Base-by-base conservation (phyloP, 768 basidiomycete genomes). In the Strobilomyces dryophilus region DNA sequence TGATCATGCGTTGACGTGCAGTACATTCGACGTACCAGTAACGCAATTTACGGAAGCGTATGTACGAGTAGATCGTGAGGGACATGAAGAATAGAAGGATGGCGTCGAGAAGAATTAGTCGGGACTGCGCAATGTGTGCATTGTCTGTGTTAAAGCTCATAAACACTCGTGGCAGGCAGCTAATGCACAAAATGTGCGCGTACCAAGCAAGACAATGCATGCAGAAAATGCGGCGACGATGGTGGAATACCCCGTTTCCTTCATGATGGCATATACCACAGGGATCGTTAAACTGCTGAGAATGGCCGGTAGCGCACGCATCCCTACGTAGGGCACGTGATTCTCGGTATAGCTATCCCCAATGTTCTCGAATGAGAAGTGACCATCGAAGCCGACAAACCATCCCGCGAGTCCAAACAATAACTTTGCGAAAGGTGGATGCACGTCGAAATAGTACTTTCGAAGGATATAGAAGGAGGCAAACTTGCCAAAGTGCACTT, bases 361-460 rank as follows among this genome's bases (percentile, higher is more conserved):
- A 56, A 99, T 98, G 62, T 84, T 87, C 54, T 97, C 90, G 76
- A 99, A 99, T 27, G 84, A 79, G 72, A 98, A 99, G 47, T 86
- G 77, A 37, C 97, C 97, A 60, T 98, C 89, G 65, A 95, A 98
- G 10, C 95, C 97, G 29, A 94, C 91, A 52, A 95, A 89, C 92
- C 92, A 98, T 56, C 93, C 97, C 27, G 91, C 90, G 32, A 97
- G 79, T 39, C 87, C 97, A 64, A 95, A 92, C 24, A 99, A 78
- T 55, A 99, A 80, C 69, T 99, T 99, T 39, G 97, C 95, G 47
- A 98, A 82, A 2, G 97, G 97, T 35, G 97, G 97, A 64, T 99
- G 97, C 8, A 99, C 95, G 68, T 99, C 97, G 76, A 99, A 99
- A 74, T 98, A 98, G 75, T 98, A 99, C 71, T 97, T 83, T 58